Evolutionary conservation across 116 monocot genomes (phyloP), one percentile per base, ranked within the genome.

Genomic region (Iris pallida): DNA sequence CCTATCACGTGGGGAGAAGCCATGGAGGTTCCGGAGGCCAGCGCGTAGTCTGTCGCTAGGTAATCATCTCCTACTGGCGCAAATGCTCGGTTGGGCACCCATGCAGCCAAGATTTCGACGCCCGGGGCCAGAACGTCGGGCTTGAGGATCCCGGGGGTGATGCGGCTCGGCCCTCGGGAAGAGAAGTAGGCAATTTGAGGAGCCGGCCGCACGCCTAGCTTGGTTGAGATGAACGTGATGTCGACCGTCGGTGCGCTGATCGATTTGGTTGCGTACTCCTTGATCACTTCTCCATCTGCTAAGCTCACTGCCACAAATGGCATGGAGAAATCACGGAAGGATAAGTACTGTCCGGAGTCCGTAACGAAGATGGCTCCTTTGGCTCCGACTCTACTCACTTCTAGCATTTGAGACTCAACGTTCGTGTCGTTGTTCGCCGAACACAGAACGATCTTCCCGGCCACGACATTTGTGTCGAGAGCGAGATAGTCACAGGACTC

Each of bases 1-100:
- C 60, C 71, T 12, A 51, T 49, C 19, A 73, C 53, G 70, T 82
- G 82, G 10, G 82, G 77, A n/a, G 73, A 63, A 4, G 82, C 68
- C 82, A 82, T 82, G 14, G 82, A 82, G 19, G 82, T 82, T 9
- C 82, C 79, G 14, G 79, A 79, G 43, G 61, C 56, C 14, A 79
- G 17, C 8, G 43, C 63, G 53, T 77, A 82, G 40, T 69, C 65
- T 20, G 80, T 61, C 44, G 43, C 16, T 1, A 77, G 10, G 7
- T 52, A 15, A 8, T 59, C 45, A 42, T 44, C 13, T 1, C 68
- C 63, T 6, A 72, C 13, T 15, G 48, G 20, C 12, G 63, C 49
- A 7, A 77, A 47, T 12, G 15, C 11, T 54, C 40, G 47, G 47
- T 73, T 69, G 8, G 77, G 82, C 11, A 57, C 76, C 71, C 71